Conservation (phyloP, 495 filamentous ascomycete genomes). For the Amorphotheca resinae region DNA sequence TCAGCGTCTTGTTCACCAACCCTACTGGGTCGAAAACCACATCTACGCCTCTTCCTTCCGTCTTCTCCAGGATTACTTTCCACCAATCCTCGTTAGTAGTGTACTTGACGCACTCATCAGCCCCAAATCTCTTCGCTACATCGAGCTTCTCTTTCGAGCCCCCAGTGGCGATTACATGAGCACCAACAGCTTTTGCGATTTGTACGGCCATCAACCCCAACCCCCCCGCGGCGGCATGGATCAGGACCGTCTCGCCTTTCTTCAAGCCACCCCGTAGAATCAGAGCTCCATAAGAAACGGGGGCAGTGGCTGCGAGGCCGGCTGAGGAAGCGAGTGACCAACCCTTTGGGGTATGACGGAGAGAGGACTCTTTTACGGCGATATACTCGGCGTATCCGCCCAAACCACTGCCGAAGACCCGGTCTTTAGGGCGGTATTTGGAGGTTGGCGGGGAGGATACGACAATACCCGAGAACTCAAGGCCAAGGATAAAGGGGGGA, state of each 20-base stretch:
- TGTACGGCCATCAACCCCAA: conserved; percentile 25
- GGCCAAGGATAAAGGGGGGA: conserved; percentile 25
- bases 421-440: conserved; percentile 13
- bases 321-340: conserved; percentile 15
- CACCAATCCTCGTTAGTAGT: conserved; percentile 7
- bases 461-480: conserved; percentile 23
- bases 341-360: conserved; percentile 12
- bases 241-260: conserved; percentile 33
- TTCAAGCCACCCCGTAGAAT: conserved; percentile 46
- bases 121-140: conserved; percentile 25
- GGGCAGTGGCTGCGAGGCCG: conserved; percentile 17
- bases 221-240: conserved; percentile 51
- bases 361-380: conserved; percentile 5
- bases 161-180: conserved; percentile 22
- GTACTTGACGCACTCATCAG: conserved; percentile 39
- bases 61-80: conserved; percentile 11
- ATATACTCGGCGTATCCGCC: conserved; percentile 18
- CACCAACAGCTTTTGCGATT: conserved; percentile 43
- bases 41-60: conserved; percentile 15
- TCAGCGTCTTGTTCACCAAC: conserved; percentile 47
- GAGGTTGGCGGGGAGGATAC: conserved; percentile 8
- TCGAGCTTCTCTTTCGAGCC: conserved; percentile 16
- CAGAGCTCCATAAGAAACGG: conserved; percentile 29
- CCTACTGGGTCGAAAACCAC: conserved; percentile 36
- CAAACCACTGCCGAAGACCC: conserved; percentile 16